Base-by-base conservation (phyloP, 768 basidiomycete genomes). In the Lactifluus rugatus region DNA sequence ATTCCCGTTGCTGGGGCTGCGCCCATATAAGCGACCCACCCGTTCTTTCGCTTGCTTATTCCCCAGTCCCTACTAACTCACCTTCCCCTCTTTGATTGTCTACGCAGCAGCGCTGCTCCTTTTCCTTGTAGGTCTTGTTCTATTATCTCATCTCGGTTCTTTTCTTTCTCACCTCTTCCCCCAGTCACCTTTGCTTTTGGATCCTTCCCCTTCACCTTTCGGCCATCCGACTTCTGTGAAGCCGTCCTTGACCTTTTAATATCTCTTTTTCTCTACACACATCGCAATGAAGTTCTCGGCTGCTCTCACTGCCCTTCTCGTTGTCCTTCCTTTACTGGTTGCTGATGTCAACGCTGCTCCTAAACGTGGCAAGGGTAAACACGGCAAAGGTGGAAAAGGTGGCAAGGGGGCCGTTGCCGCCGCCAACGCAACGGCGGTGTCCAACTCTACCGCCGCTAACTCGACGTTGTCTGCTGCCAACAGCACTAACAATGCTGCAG, bases 41-140 rank as follows among this genome's bases (percentile, higher is more conserved):
- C 39, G 5, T 1, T 14, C 16, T 17, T 9, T 9, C 28, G 9
- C 5, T 31, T n/a, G n/a, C 23, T 26, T 5, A 8, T 31, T 31
- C 41, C 34, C 41, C 49, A 49, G 44, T 50, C 14, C 16, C 44
- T 17, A 61, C 58, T 58, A n/a, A n/a, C 63, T 64, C 67, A 64
- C 65, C 65, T 66, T 68, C 66, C 62, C 65, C 62, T 60, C 58
- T 52, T 53, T 57, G 52, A 59, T 50, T 56, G 61, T 66, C 62
- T 66, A 66, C 62, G 79, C 81, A 82, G 80, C 82, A 69, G 81
- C 60, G 82, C 81, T 82, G 81, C 75, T 66, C 53, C 56, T 57
- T 61, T 65, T 52, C 54, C 45, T 62, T 57, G 67, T 66, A 42
- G 58, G 67, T 51, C 66, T 68, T 3, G 2, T n/a, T 8, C 4